Base-by-base conservation (phyloP, 2,329 filamentous ascomycete species). In the Ophiostoma sp. region DNA sequence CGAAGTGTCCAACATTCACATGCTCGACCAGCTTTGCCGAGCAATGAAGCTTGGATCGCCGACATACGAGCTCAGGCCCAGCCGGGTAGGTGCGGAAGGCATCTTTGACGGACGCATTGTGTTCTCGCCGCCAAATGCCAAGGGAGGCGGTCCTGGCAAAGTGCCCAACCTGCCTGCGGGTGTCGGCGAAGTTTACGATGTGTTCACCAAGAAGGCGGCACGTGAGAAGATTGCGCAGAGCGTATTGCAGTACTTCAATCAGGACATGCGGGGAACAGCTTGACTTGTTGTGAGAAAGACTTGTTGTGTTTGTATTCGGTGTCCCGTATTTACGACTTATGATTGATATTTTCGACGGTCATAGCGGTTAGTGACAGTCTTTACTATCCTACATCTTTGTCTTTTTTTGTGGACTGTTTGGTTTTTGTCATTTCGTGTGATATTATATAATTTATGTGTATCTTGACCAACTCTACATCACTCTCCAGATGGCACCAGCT, bases 401-500 rank as follows among this genome's bases (percentile, higher is more conserved):
- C 42, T 48, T 19, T 6, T 4, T 15, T 19, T 48, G 12, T 48
- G 15, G 3, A 17, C 17, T 19, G 15, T 15, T 19, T 12, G 5
- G 19, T 48, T 3, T 19, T 48, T 12, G 15, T 4, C 42, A 19
- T 48, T 48, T 2, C 33, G 12, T 57, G 12, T 31, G 52, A 19
- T 22, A 28, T 22, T 31, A 19, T 59, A 57, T 17, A 33, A 19
- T 9, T 39, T 17, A n/a, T 36, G 17, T n/a, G 15, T n/a, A 36
- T 33, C 6, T 61, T 8, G 3, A n/a, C 19, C n/a, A 4, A 9
- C 25, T 6, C 78, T 75, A 81, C 70, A 81, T 75, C 19, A 75
- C 81, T 76, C 86, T 81, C 86, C 86, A 88, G 19, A 87, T 81
- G 36, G 86, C 86, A 52, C 85, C 85, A 15, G 84, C 84, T 73